Base-by-base conservation (phyloP, 2,329 filamentous ascomycete genomes). In the Kalmusia sp. region DNA sequence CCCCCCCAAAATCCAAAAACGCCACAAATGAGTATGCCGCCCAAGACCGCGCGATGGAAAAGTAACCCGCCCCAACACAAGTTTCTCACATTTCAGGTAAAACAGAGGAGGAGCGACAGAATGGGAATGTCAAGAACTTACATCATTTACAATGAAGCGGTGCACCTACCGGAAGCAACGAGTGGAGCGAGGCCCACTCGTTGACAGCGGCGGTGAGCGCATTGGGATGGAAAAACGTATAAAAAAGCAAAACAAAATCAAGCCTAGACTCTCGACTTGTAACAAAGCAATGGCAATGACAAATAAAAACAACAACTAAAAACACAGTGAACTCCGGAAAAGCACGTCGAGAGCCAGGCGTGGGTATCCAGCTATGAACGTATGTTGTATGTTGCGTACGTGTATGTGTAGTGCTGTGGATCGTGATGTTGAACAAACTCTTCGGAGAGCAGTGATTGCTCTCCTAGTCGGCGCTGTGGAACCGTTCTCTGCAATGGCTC, bases 361-460 rank as follows among this genome's bases (percentile, higher is more conserved):
- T 49, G 39, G 45, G 51, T 52, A 48, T 48, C 44, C 44, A 34
- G 50, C 37, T 30, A 39, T 31, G 35, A 40, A 34, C 19, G 35
- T 39, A 34, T 47, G 22, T 21, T 9, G 33, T 34, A 28, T 41
- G 24, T 12, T 6, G 11, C 11, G n/a, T 22, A 8, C n/a, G 15
- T 17, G 38, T 31, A 24, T 45, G 30, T 21, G 19, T 46, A 14
- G 44, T 37, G 44, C 44, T 47, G 44, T 27, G 6, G 12, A 12
- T 37, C 21, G n/a, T 5, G 15, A 6, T 25, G 31, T 27, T 9
- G 28, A 9, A 28, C 19, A 15, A 8, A 12, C 3, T 19, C 19
- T 21, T 12, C 12, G 14, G 5, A 43, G 28, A 12, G 6, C 35
- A 15, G 12, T 12, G 11, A 48, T 15, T 12, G 14, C 19, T 4